These are phyloP conservation scores for Lycium barbarum DNA, from an alignment of 257 asterid species.

Conservation along the genomic window DNA sequence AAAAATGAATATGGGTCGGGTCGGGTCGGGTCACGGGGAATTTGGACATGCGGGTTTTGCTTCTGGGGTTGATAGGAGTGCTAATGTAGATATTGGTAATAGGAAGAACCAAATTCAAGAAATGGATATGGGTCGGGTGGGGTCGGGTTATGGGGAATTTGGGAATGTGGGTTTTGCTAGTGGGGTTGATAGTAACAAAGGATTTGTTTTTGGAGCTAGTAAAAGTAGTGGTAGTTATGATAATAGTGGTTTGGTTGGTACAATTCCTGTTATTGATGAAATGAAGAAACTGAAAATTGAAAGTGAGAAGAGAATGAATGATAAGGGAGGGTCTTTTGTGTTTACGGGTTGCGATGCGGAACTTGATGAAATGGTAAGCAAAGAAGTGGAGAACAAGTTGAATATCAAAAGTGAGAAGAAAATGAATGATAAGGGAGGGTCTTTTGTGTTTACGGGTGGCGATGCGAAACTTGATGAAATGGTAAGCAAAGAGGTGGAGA, in stretches of 20 bases:
- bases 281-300: constrained; percentile 56
- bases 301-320: constrained; percentile 7
- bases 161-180: constrained; percentile 33
- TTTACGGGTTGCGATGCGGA: neutral
- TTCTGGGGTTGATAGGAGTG: constrained; percentile 22
- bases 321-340: neutral
- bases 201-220: constrained; percentile 47
- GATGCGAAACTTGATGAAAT: constrained; percentile 14
- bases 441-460: constrained; percentile 14
- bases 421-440: constrained; percentile 8
- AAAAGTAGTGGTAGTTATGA: constrained; percentile 30
- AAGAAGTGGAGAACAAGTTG: constrained; percentile 61
- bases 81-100: neutral
- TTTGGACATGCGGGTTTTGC: constrained; percentile 31
- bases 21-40: constrained; percentile 40
- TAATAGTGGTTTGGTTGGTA: constrained; percentile 7
- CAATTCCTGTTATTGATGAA: constrained; percentile 51
- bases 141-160: constrained; percentile 38
- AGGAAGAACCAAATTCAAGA: constrained; percentile 34
- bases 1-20: constrained; percentile 37
- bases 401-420: constrained; percentile 34
- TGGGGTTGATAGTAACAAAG: constrained; percentile 35
- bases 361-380: constrained; percentile 33
- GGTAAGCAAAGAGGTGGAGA: constrained; percentile 55
- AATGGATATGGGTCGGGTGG: constrained; percentile 35